Evolutionary conservation across 1,139 yeast species (phyloP), one percentile per base, ranked within the genome.

Genomic region (Kodamaea fungicola): DNA sequence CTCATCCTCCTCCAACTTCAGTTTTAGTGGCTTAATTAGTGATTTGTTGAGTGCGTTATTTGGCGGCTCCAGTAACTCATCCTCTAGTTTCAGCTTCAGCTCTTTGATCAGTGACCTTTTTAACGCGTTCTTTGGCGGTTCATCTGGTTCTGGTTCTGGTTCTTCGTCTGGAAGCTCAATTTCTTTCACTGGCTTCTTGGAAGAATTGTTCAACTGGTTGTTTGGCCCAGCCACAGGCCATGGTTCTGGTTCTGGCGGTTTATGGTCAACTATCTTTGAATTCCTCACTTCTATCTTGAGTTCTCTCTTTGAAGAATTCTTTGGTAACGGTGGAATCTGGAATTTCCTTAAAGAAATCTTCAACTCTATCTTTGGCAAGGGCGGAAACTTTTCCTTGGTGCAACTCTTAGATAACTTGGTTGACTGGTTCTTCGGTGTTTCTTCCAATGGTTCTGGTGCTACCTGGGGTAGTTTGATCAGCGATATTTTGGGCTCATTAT

Each of bases 181-280:
- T 12, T 31, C 35, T 22, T 28, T 31, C 9, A 39, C 44, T 3
- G 29, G 37, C 12, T 36, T 46, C 16, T 39, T 49, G n/a, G 42
- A 34, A 12, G 41, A 38, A 5, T 41, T 44, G 22, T 37, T 49
- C 34, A 32, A 32, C 22, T 43, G 34, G 26, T 40, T 44, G 27
- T 43, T 43, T 19, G 45, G 45, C 29, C 29, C 29, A 27, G 29
- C 29, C 12, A 27, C 29, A 9, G 29, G 29, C 13, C 29, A 27
- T 7, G 34, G 44, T 4, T 22, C 35, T 22, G 38, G 40, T 22
- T 16, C 40, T 8, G 37, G 44, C 4, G 47, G 52, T 9, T 45
- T 23, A 38, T 59, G 22, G 45, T 57, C 31, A 52, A 47, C 35
- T 57, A 52, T 38, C 43, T 57, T 34, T 47, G 40, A 43, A 13